Evolutionary conservation across 768 basidiomycete genomes (phyloP), one percentile per base, ranked within the genome.

Genomic region (Daedalea quercina): DNA sequence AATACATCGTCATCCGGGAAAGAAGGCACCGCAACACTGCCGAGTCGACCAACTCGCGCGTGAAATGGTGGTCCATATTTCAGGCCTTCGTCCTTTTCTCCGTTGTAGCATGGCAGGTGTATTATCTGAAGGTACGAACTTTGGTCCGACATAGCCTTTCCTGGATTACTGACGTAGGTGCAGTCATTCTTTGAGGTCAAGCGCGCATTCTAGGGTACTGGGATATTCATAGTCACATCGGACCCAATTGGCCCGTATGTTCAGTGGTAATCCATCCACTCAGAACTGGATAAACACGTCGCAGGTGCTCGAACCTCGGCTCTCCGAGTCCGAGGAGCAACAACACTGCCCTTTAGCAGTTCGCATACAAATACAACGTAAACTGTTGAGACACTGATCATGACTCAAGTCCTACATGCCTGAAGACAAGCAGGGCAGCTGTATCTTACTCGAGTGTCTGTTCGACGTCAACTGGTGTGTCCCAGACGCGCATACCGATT

Each of bases 41-140:
- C 9, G 90, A 90, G 75, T 95, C 81, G 1, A 91, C 90, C 19
- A 98, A 98, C 67, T 80, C 87, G 35, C 84, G 96, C 35, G 95
- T 99, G 50, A 98, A 97, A 73, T 98, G 93, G 93, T 99, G 96
- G 96, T 94, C 93, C 2, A 85, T 99, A 55, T 67, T 93, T 7
- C 96, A 99, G 68, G 78, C 88, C 3, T 65, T 90, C 37, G 87
- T 98, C 20, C 73, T 98, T 52, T 88, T 97, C 64, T 76, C 82
- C 2, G 87, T 96, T 0, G 94, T 96, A 51, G 94, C 81, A 42
- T 98, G 94, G 94, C 96, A 99, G 70, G 81, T 99, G 53, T 96
- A 94, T 71, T 97, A 97, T 72, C 76, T 99, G 48, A 94, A 97
- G 78, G 91, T 85, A 56, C 59, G 72, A 64, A 24, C 44, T 23